phyloP scores from a whole-genome alignment of 768 basidiomycete species.

The Candolleomyces aberdarensis region DNA sequence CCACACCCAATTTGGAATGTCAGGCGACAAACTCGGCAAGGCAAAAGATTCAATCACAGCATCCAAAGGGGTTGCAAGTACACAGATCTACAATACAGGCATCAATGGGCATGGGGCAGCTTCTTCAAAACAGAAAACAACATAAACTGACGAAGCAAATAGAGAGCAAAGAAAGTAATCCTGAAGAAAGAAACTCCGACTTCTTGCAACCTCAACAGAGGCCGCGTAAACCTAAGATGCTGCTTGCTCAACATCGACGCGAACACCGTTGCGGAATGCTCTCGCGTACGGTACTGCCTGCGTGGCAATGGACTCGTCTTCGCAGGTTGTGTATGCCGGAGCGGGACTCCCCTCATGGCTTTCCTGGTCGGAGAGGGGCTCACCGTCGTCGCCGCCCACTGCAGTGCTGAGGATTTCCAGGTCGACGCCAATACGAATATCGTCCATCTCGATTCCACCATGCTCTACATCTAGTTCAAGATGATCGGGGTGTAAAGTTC shows the following conservation, averaged over 20 bases:
- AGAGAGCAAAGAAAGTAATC: too few relatives aligned
- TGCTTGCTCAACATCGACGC: slow-evolving; percentile 61
- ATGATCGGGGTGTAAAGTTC: slow-evolving; percentile 52
- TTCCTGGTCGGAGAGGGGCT: slow-evolving; percentile 45
- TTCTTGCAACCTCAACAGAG: too few relatives aligned
- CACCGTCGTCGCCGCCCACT: slow-evolving; percentile 49
- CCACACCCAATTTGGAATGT: neutral
- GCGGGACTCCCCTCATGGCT: slow-evolving; percentile 45
- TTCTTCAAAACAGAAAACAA: too few relatives aligned
- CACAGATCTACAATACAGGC: too few relatives aligned
- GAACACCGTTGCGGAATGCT: slow-evolving; percentile 41
- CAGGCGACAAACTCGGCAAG: neutral
- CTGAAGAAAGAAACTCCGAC: too few relatives aligned
- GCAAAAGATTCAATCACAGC: neutral
- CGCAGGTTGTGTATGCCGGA: slow-evolving; percentile 51
- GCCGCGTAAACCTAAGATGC: too few relatives aligned
- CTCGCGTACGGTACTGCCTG: slow-evolving; percentile 15
- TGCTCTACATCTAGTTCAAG: slow-evolving; percentile 47
- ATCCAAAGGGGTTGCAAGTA: neutral
- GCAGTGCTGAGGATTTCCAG: slow-evolving; percentile 51
- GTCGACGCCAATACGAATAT: slow-evolving; percentile 52
- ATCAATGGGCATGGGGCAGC: too few relatives aligned
- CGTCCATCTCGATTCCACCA: slow-evolving; percentile 56
- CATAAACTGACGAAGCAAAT: too few relatives aligned
- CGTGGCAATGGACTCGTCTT: slow-evolving; percentile 40